Evolutionary conservation across 371 early-diverging fungal species (phyloP).

Genomic region (Blastocladiella emersonii): DNA sequence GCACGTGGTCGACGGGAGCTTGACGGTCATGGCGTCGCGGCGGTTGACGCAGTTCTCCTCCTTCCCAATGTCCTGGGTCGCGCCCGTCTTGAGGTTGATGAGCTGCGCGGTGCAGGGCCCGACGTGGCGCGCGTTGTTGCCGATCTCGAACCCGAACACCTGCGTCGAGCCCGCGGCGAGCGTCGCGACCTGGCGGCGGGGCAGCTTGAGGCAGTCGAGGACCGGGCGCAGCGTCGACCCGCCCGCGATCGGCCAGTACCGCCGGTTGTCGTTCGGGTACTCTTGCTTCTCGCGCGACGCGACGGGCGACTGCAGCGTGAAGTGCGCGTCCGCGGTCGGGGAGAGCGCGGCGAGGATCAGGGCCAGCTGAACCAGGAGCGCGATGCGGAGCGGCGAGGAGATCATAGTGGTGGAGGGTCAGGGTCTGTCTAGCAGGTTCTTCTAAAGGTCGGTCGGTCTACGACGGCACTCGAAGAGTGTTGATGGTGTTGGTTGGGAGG

Average conservation of each 20-base stretch:
- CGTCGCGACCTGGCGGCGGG: neutral
- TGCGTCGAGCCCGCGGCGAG: neutral
- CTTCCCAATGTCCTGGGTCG: too few species aligned
- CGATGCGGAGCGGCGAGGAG: too few species aligned
- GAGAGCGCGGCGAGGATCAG: too few species aligned
- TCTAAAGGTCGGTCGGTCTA: too few species aligned
- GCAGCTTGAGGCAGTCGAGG: neutral
- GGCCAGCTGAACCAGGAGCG: too few species aligned
- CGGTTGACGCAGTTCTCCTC: too few species aligned
- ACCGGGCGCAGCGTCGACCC: neutral
- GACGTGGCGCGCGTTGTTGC: constrained; percentile 1
- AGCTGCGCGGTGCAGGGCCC: neutral
- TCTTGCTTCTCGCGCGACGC: neutral
- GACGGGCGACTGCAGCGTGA: neutral
- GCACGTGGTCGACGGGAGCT: too few species aligned
- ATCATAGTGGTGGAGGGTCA: too few species aligned
- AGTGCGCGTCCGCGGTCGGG: neutral
- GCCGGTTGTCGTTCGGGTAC: neutral
- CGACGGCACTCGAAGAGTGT: too few species aligned
- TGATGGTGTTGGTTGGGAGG: too few species aligned
- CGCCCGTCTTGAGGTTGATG: neutral
- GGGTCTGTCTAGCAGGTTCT: too few species aligned
- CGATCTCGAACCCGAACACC: neutral
- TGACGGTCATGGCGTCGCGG: neutral
- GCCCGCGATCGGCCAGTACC: neutral